phyloP scores from a whole-genome alignment of 2,329 filamentous ascomycete species.

The Colletotrichum lentis region DNA sequence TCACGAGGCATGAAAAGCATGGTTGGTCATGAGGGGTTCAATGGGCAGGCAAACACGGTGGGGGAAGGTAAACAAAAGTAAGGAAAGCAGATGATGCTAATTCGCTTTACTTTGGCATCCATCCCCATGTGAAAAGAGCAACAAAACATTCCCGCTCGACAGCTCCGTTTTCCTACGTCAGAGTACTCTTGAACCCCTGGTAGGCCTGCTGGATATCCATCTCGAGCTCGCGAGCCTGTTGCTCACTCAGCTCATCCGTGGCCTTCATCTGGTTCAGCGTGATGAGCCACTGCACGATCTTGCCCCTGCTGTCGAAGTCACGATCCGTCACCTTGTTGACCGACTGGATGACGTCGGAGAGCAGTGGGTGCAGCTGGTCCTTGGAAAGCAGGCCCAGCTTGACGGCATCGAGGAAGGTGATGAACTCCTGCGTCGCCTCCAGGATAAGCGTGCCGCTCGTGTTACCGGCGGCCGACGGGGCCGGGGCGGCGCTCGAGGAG shows the following conservation, averaged over 20 bases:
- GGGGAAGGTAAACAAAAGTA: too few relatives aligned
- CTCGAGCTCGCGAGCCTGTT: slow-evolving; percentile 87
- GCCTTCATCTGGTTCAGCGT: slow-evolving; percentile 97
- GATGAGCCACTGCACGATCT: slow-evolving; percentile 99
- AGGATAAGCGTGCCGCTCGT: slow-evolving; percentile 75
- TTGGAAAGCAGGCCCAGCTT: slow-evolving; percentile 93
- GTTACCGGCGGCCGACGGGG: slow-evolving; percentile 53
- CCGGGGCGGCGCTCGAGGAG: slow-evolving; percentile 55
- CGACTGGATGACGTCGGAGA: slow-evolving; percentile 95
- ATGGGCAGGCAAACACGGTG: background rate
- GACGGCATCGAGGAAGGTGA: slow-evolving; percentile 94
- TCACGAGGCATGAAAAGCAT: slow-evolving; percentile 11
- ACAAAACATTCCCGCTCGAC: background rate
- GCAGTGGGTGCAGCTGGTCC: slow-evolving; percentile 91
- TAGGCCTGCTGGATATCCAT: slow-evolving; percentile 96
- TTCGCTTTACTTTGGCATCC: slow-evolving; percentile 24
- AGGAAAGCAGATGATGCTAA: background rate
- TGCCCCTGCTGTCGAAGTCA: slow-evolving; percentile 93
- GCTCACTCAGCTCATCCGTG: slow-evolving; percentile 85
- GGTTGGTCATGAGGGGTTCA: background rate
- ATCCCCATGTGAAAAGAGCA: slow-evolving; percentile 4
- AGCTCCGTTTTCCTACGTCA: slow-evolving; percentile 57
- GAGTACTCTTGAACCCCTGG: slow-evolving; percentile 85
- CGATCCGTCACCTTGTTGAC: slow-evolving; percentile 96
- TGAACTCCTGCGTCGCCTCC: slow-evolving; percentile 96